Conservation (phyloP, 805 yeast genomes). For the Myxozyma nipponensis region DNA sequence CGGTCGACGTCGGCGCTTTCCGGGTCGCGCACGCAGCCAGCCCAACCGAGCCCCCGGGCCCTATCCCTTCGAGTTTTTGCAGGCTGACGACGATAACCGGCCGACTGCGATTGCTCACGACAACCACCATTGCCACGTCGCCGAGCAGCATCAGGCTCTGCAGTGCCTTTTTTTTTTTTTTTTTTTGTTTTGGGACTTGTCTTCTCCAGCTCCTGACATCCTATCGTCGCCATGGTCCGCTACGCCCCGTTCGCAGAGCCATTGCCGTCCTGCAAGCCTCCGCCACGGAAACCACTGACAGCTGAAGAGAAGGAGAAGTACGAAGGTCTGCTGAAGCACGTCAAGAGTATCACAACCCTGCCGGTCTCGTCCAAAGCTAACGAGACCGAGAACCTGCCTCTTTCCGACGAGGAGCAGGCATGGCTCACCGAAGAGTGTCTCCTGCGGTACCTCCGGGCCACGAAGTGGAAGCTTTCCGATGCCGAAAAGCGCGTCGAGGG, state of each 20-base stretch:
- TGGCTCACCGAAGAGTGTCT: constrained; percentile 95
- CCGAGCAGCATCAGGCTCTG: too few relatives aligned
- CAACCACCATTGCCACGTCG: too few relatives aligned
- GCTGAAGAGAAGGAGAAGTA: constrained; percentile 59
- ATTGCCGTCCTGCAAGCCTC: constrained; percentile 50
- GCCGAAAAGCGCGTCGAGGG: constrained; percentile 71
- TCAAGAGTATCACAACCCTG: constrained; percentile 49
- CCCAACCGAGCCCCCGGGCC: too few relatives aligned
- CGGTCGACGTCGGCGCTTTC: too few relatives aligned
- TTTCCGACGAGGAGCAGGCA: constrained; percentile 61
- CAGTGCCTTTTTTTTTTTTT: too few relatives aligned
- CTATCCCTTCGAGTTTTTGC: too few relatives aligned
- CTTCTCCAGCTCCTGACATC: too few relatives aligned
- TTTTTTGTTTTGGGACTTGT: too few relatives aligned
- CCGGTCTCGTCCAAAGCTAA: constrained; percentile 43
- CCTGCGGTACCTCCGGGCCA: constrained; percentile 84
- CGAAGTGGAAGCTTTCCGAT: constrained; percentile 76
- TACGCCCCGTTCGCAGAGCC: constrained; percentile 55
- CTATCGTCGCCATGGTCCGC: constrained; percentile 20
- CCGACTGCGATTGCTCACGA: too few relatives aligned
- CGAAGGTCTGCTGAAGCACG: constrained; percentile 57
- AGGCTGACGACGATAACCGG: too few relatives aligned
- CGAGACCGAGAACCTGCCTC: constrained; percentile 39
- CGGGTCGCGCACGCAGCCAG: too few relatives aligned
- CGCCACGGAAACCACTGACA: constrained; percentile 47